Evolutionary conservation across 2,329 filamentous ascomycete genomes (phyloP), one percentile per base, ranked within the genome.

Genomic region (Penicillium sp.): DNA sequence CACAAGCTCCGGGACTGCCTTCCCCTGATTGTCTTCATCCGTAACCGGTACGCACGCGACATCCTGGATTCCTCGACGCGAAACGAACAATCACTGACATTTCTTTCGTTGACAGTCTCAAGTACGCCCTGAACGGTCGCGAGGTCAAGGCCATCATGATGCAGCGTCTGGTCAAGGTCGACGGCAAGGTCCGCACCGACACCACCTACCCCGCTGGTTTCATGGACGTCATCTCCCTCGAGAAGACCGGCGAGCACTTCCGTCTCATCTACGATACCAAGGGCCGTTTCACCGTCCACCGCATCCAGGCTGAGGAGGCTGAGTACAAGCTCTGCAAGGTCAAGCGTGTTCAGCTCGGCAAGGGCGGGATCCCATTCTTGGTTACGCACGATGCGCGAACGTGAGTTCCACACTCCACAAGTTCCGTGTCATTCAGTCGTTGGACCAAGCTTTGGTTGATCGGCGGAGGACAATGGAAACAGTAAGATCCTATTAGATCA

Each of bases 351-450:
- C 94, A 99, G 86, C 87, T 99, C 74, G 94, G 94, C 85, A 93
- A 91, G 82, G 95, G 94, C 82, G 94, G 92, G 85, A 96, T 99
- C 88, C 94, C 94, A 95, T 99, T 96, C 92, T 97, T 97, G 91
- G 94, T 99, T 90, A 99, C 94, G 92, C 94, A 99, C 90, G 94
- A 99, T 94, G 94, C 94, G 83, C 89, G 94, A 91, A 99, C 94
- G 93, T 99, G 85, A 96, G 93, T 97, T 89, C 66, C 65, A 61
- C 72, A 69, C 68, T 71, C 86, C 62, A 64, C 59, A 70, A 75
- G 72, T 88, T 82, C 86, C 82, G 89, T 89, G 91, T 97, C 92
- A 94, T 92, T 97, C 93, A 97, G 93, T 88, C 93, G 93, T 97
- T 97, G 93, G 91, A 93, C 90, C 91, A 95, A 94, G 90, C 85